Evolutionary conservation across 2,329 filamentous ascomycete species (phyloP).

Genomic region (Curvularia spicifera): DNA sequence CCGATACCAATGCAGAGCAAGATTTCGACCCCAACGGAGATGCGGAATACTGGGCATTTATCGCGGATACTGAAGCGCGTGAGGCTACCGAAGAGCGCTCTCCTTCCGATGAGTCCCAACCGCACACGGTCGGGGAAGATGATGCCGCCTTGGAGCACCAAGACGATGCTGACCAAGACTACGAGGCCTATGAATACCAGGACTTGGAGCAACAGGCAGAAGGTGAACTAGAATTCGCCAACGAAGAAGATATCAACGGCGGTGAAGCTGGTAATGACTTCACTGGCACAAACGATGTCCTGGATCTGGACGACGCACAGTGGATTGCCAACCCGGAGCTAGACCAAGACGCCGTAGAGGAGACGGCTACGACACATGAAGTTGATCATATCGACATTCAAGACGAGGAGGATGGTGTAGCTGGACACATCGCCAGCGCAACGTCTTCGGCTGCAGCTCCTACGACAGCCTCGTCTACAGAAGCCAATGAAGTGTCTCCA

Average conservation of each 20-base stretch:
- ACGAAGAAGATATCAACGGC: slow-evolving; percentile 18
- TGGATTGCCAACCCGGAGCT: slow-evolving; percentile 27
- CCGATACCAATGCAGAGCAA: slow-evolving; percentile 5
- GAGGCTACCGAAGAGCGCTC: slow-evolving; percentile 22
- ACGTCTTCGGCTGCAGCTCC: slow-evolving; percentile 39
- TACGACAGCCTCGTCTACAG: slow-evolving; percentile 34
- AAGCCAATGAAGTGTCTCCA: slow-evolving; percentile 31
- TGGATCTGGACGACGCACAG: slow-evolving; percentile 30
- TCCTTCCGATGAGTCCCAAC: slow-evolving; percentile 22
- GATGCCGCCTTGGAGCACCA: slow-evolving; percentile 21
- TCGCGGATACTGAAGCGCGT: slow-evolving; percentile 20
- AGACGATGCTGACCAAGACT: slow-evolving; percentile 36
- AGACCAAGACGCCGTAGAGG: slow-evolving; percentile 15
- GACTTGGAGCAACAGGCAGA: slow-evolving; percentile 23
- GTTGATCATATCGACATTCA: slow-evolving; percentile 23
- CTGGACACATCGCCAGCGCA: slow-evolving; percentile 31
- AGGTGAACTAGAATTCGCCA: slow-evolving; percentile 21
- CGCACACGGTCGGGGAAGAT: slow-evolving; percentile 22
- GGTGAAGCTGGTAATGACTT: slow-evolving; percentile 19
- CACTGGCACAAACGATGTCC: slow-evolving; percentile 23
- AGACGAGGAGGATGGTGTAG: slow-evolving; percentile 36
- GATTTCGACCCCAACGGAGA: slow-evolving; percentile 18
- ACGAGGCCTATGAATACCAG: slow-evolving; percentile 29
- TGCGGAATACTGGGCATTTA: slow-evolving; percentile 28
- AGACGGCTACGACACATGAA: slow-evolving; percentile 18